These are phyloP conservation scores for Amauroascus niger DNA, from an alignment of 2,329 filamentous ascomycete genomes.

Conservation along the genomic window DNA sequence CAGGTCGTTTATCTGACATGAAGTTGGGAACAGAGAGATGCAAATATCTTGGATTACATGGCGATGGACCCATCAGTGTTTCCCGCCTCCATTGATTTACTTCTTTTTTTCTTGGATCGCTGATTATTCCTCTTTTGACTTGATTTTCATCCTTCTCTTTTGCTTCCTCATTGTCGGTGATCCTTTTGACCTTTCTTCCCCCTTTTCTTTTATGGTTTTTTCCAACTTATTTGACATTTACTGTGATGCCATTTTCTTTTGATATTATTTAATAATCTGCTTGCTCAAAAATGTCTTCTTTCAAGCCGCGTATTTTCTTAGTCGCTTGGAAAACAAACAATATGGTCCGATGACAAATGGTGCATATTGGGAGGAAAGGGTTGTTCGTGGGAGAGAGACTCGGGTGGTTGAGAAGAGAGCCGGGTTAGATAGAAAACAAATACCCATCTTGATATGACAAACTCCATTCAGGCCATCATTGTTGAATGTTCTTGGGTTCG, in stretches of 20 bases:
- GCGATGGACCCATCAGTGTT: not conserved
- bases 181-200: not conserved
- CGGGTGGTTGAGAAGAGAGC: constrained; percentile 19
- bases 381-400: not conserved
- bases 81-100: not conserved
- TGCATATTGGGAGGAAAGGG: constrained; percentile 11
- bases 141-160: not conserved
- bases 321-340: constrained; percentile 3
- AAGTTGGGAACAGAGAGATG: constrained; percentile 1
- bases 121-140: not conserved
- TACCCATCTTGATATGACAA: constrained; percentile 10
- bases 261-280: constrained; percentile 1
- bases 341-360: constrained; percentile 9
- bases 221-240: not conserved
- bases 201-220: not conserved
- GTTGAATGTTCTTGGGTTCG: not conserved
- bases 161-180: not conserved
- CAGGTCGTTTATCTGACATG: not conserved
- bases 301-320: not conserved
- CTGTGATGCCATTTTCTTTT: constrained; percentile 7
- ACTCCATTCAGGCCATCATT: not conserved
- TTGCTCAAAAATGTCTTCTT: not conserved
- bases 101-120: not conserved
- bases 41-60: constrained; percentile 1
- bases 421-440: constrained; percentile 12